These are phyloP conservation scores for Verticillium longisporum DNA, from an alignment of 2,329 filamentous ascomycete species.

Conservation along the genomic window DNA sequence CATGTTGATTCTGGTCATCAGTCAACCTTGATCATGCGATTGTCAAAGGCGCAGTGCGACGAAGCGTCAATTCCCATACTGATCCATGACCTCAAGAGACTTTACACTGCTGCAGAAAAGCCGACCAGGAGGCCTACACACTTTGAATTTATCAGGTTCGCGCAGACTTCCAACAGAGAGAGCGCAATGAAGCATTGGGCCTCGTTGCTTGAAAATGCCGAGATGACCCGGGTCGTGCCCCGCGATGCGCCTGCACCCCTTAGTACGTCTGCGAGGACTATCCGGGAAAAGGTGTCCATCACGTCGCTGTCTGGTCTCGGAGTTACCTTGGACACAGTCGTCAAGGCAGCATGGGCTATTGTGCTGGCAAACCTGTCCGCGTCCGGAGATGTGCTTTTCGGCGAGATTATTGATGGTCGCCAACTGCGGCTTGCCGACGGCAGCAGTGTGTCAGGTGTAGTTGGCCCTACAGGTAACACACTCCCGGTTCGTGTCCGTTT, in stretches of 20 bases:
- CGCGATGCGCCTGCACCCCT: conserved; percentile 33
- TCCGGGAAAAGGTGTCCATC: conserved; percentile 31
- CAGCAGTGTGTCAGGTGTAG: conserved; percentile 49
- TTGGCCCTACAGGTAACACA: conserved; percentile 39
- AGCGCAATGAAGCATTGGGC: conserved; percentile 39
- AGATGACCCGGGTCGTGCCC: conserved; percentile 37
- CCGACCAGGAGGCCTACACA: conserved; percentile 32
- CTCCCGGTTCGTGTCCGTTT: conserved; percentile 43
- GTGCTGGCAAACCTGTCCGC: conserved; percentile 44
- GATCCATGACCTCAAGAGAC: conserved; percentile 38
- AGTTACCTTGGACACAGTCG: conserved; percentile 42
- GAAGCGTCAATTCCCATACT: conserved; percentile 36
- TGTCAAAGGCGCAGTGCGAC: conserved; percentile 44
- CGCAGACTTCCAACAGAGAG: conserved; percentile 25
- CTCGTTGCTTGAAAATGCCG: conserved; percentile 33
- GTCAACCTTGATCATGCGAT: conserved; percentile 38
- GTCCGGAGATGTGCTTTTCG: conserved; percentile 47
- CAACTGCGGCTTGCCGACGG: conserved; percentile 31
- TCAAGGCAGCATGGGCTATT: conserved; percentile 53
- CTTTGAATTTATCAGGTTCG: conserved; percentile 38
- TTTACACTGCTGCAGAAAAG: conserved; percentile 32
- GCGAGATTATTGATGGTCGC: conserved; percentile 43
- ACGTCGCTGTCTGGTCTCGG: conserved; percentile 34
- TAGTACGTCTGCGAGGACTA: conserved; percentile 28
- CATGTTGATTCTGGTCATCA: conserved; percentile 41